Evolutionary conservation across 345 rosid species (phyloP).

Genomic region (Bretschneidera sinensis): DNA sequence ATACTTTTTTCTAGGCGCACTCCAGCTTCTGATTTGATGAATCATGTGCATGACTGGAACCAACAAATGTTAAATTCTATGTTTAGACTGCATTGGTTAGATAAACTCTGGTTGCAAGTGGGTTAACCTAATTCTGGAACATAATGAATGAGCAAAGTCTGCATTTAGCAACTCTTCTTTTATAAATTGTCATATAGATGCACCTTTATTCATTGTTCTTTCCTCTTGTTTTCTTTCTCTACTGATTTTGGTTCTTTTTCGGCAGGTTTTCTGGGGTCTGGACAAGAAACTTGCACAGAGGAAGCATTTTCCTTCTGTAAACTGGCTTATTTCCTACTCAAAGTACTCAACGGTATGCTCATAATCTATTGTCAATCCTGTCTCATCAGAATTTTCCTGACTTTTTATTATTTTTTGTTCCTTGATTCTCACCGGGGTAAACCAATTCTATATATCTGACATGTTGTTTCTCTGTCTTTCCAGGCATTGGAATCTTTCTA

Average conservation of each 20-base stretch:
- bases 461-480: slow-evolving; percentile 6
- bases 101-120: neutral
- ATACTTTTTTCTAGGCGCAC: neutral
- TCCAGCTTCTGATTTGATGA: neutral
- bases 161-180: neutral
- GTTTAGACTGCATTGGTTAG: neutral
- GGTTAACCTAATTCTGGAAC: neutral
- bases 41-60: neutral
- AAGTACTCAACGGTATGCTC: slow-evolving; percentile 82
- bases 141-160: neutral
- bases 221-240: slow-evolving; percentile 1
- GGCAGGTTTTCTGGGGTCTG: slow-evolving; percentile 99
- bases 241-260: slow-evolving; percentile 9
- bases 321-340: slow-evolving; percentile 99
- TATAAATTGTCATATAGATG: neutral
- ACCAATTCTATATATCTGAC: neutral
- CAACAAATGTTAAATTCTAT: neutral
- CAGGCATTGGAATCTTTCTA: slow-evolving; percentile 98
- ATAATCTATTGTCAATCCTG: slow-evolving; percentile 5
- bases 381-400: too few species aligned
- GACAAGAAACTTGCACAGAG: slow-evolving; percentile 99
- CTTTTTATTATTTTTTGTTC: neutral
- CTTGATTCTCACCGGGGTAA: neutral
- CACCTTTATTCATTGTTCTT: neutral
- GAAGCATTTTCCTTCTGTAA: slow-evolving; percentile 99